Conservation (phyloP, 768 basidiomycete genomes). For the Naganishia friedmannii region DNA sequence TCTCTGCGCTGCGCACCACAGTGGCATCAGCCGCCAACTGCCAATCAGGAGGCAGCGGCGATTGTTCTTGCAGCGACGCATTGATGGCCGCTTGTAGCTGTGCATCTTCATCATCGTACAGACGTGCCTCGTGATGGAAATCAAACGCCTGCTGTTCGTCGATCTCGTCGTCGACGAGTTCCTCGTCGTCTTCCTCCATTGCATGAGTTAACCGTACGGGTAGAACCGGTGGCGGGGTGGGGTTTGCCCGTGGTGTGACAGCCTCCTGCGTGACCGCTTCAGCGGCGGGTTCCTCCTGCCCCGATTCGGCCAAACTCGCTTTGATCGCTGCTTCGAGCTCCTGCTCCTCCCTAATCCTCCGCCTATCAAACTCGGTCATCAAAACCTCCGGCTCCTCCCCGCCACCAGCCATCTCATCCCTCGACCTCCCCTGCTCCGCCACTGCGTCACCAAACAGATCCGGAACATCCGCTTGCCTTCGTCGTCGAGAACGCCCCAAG, state of each 20-base stretch:
- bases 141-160: slow-evolving; percentile 15
- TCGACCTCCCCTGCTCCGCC: background rate
- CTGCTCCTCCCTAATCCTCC: slow-evolving; percentile 27
- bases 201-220: background rate
- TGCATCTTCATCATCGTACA: slow-evolving; percentile 75
- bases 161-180: slow-evolving; percentile 10
- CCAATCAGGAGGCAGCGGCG: slow-evolving; percentile 4
- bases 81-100: slow-evolving; percentile 81
- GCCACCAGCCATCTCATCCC: slow-evolving; percentile 1
- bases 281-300: background rate
- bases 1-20: background rate
- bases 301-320: slow-evolving; percentile 26
- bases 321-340: slow-evolving; percentile 25
- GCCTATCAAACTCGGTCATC: slow-evolving; percentile 23
- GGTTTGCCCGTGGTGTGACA: background rate
- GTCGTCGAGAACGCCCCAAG: background rate
- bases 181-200: slow-evolving; percentile 25
- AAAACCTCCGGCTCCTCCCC: background rate
- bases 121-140: slow-evolving; percentile 22
- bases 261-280: background rate
- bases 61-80: slow-evolving; percentile 56
- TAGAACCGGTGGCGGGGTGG: background rate
- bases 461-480: slow-evolving; percentile 27
- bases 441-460: slow-evolving; percentile 11
- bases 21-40: background rate